Conservation (phyloP, 2,329 filamentous ascomycete genomes). For the Colletotrichum chrysophilum region DNA sequence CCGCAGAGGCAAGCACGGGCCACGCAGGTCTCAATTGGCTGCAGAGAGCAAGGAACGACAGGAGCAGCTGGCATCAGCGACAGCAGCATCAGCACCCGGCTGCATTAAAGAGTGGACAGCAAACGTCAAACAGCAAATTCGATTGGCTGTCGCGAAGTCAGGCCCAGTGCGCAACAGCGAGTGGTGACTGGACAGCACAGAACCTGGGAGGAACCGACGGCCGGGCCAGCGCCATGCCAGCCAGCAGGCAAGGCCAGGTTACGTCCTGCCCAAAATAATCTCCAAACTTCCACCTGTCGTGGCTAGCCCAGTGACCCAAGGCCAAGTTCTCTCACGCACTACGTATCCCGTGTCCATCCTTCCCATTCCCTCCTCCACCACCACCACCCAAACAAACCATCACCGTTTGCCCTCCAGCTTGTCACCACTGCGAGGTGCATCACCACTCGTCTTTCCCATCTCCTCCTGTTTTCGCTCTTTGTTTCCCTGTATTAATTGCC, state of each 20-base stretch:
- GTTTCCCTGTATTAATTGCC: conserved; percentile 25
- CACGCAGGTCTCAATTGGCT: neutral
- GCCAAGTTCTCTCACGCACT: conserved; percentile 8
- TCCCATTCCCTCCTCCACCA: conserved; percentile 10
- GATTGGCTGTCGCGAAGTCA: neutral
- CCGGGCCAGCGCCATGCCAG: neutral
- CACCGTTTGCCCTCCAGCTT: conserved; percentile 25
- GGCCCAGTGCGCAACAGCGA: neutral
- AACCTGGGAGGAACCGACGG: neutral
- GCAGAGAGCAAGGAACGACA: neutral
- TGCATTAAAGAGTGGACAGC: neutral
- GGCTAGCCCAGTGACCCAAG: neutral
- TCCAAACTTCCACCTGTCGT: conserved; percentile 12
- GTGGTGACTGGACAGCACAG: neutral
- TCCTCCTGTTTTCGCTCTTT: conserved; percentile 11
- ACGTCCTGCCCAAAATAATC: conserved; percentile 10
- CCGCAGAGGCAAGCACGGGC: neutral
- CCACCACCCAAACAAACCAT: conserved; percentile 20
- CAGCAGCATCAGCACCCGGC: neutral
- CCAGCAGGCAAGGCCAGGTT: neutral
- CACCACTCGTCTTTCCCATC: conserved; percentile 5
- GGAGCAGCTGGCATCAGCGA: neutral
- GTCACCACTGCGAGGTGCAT: conserved; percentile 25
- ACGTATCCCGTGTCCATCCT: conserved; percentile 24
- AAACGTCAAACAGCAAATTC: neutral